phyloP scores from a whole-genome alignment of 805 yeast genomes.

The Nakazawaea molendinolei region DNA sequence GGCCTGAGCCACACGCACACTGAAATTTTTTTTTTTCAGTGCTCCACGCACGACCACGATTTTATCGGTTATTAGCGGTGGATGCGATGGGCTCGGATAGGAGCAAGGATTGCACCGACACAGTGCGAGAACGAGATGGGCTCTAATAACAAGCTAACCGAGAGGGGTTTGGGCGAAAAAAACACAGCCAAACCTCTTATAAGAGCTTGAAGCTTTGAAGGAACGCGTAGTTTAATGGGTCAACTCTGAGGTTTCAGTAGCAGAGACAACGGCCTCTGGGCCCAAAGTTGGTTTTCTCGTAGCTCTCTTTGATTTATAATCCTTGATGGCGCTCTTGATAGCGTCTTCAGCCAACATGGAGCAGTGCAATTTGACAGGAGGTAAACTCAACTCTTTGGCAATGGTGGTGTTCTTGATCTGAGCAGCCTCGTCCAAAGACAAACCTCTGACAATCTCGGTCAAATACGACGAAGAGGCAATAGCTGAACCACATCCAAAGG shows the following conservation, averaged over 20 bases:
- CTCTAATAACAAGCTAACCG: too few relatives aligned
- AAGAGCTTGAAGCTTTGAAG: background rate
- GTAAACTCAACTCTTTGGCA: constrained; percentile 89
- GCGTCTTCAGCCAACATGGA: constrained; percentile 99
- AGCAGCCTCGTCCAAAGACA: constrained; percentile 89
- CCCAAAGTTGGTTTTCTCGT: constrained; percentile 52
- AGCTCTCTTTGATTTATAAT: constrained; percentile 78
- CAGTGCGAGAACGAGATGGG: too few relatives aligned
- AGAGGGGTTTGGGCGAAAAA: too few relatives aligned
- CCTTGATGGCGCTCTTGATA: constrained; percentile 93
- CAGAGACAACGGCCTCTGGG: constrained; percentile 36
- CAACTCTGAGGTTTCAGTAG: constrained; percentile 12
- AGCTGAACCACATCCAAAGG: constrained; percentile 99
- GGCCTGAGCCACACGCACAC: too few relatives aligned
- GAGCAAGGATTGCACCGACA: too few relatives aligned
- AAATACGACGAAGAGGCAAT: constrained; percentile 94
- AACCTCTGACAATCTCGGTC: constrained; percentile 93
- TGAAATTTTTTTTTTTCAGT: too few relatives aligned
- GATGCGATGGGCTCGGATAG: too few relatives aligned
- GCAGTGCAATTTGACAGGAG: constrained; percentile 96
- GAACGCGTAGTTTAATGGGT: too few relatives aligned
- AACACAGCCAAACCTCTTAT: too few relatives aligned
- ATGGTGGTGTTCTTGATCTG: constrained; percentile 88
- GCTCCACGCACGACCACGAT: too few relatives aligned
- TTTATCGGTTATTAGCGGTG: too few relatives aligned